phyloP scores from a whole-genome alignment of 371 early-diverging fungal species.

The Vavraia culicis region DNA sequence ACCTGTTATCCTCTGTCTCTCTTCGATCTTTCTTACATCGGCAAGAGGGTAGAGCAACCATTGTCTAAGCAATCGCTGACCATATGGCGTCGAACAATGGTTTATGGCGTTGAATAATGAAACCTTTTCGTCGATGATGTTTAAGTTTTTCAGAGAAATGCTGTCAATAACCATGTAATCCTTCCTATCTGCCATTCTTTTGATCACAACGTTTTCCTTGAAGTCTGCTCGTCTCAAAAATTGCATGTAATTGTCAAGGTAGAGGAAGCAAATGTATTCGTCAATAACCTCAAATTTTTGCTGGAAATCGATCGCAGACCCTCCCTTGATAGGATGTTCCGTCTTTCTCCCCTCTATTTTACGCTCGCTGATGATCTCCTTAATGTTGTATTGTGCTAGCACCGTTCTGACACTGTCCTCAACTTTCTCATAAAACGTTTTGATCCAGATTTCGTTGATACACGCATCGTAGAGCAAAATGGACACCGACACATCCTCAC shows the following conservation, averaged over 20 bases:
- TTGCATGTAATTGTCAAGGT: conserved; percentile 31
- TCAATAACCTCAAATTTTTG: conserved; percentile 7
- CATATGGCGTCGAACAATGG: conserved; percentile 63
- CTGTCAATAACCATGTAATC: conserved; percentile 65
- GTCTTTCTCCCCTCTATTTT: no score
- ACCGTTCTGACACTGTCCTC: conserved; percentile 68
- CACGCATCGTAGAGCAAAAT: conserved; percentile 76
- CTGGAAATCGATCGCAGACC: neutral
- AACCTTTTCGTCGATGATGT: conserved; percentile 63
- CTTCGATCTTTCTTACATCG: conserved; percentile 52
- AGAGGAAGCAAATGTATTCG: conserved; percentile 23
- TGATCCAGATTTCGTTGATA: conserved; percentile 62
- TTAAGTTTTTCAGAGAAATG: conserved; percentile 68
- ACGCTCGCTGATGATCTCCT: conserved; percentile 31
- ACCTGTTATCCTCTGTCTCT: conserved; percentile 62
- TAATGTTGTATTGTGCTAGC: conserved; percentile 44
- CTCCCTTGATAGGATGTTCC: neutral
- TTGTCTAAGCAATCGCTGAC: conserved; percentile 51
- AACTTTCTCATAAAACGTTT: conserved; percentile 55
- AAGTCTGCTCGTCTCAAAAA: conserved; percentile 17
- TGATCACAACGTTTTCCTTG: conserved; percentile 13
- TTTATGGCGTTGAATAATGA: conserved; percentile 57
- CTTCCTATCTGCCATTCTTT: conserved; percentile 22
- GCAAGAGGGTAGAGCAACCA: conserved; percentile 81
- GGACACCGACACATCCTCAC: conserved; percentile 47